Base-by-base conservation (phyloP, 148 eudicot species). In the Persicaria tinctoria region DNA sequence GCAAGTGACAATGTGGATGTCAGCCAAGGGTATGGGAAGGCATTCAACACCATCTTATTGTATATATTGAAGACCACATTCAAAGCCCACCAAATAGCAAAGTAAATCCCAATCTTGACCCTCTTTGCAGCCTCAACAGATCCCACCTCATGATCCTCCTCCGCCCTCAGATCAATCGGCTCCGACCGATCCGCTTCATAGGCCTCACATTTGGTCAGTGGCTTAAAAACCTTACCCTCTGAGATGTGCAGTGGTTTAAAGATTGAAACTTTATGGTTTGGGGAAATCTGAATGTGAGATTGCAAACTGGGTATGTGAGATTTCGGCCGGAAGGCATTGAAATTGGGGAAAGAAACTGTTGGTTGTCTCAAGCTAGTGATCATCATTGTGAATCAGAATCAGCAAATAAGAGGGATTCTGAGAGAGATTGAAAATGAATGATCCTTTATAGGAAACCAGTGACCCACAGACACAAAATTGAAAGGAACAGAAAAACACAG, bases 51-150 rank as follows among this genome's bases (percentile, higher is more conserved):
- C 78, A 89, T 93, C 82, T 93, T 93, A 77, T 93, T 93, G 68
- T 93, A 93, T 32, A 93, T 93, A 79, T 93, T 93, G 68, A 91
- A 93, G 7, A 93, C 83, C 77, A 91, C 97, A 84, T 94, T 94
- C 85, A 91, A 85, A 80, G 80, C 86, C 97, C 98, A 94, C 98
- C 98, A 94, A 5, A 91, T 91, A 14, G 97, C 98, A 77, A 94
- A 91, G 18, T 91, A 91, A 45, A 86, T 69, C 7, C 98, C 93
- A 78, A 94, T 91, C 78, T 94, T 94, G 41, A 87, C 73, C 83
- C 44, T 94, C 79, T 88, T 83, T 7, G 94, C 90, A n/a, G 83
- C 87, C 81, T 90, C 98, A 45, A 78, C 72, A 59, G 76, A 68
- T 8, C 72, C 46, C 14, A 49, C 59, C 17, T 56, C 8, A n/a